Conservation (phyloP, 768 basidiomycete genomes). For the Leucosporidium yakuticum region DNA sequence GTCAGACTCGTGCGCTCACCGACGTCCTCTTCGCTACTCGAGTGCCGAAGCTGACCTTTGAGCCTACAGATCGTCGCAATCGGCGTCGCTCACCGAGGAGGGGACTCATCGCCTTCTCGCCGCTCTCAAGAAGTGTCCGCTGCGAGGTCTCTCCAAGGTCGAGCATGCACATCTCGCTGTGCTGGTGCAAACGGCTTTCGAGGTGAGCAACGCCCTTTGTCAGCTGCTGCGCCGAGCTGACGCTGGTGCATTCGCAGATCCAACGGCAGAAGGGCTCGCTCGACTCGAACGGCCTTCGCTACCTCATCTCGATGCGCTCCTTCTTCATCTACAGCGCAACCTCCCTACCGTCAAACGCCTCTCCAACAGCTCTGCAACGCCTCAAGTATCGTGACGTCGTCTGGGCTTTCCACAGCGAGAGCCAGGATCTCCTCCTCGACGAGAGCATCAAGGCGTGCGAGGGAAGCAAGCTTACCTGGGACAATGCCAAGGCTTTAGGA, state of each 20-base stretch:
- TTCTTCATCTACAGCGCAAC: constrained; percentile 46
- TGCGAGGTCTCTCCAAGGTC: constrained; percentile 66
- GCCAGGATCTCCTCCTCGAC: constrained; percentile 72
- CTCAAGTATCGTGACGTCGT: constrained; percentile 88
- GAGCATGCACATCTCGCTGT: constrained; percentile 79
- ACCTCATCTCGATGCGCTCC: constrained; percentile 84
- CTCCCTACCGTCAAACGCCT: not conserved
- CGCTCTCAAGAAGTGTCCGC: constrained; percentile 56
- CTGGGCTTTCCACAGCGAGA: constrained; percentile 95
- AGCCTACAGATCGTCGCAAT: not conserved
- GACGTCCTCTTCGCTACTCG: not conserved
- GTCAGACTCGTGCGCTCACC: not conserved
- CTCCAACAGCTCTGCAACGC: constrained; percentile 38
- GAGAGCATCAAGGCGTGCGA: constrained; percentile 50
- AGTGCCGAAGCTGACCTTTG: not conserved
- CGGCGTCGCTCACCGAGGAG: constrained; percentile 2
- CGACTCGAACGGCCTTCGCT: constrained; percentile 86
- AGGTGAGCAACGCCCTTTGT: constrained; percentile 47
- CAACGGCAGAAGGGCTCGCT: constrained; percentile 85
- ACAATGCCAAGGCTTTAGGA: constrained; percentile 77
- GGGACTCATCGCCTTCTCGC: constrained; percentile 53
- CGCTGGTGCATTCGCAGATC: constrained; percentile 50
- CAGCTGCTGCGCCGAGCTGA: not conserved
- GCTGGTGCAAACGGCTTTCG: constrained; percentile 76
- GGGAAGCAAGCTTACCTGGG: constrained; percentile 77